Base-by-base conservation (phyloP, 768 basidiomycete genomes). In the Coprinopsis marcescibilis region DNA sequence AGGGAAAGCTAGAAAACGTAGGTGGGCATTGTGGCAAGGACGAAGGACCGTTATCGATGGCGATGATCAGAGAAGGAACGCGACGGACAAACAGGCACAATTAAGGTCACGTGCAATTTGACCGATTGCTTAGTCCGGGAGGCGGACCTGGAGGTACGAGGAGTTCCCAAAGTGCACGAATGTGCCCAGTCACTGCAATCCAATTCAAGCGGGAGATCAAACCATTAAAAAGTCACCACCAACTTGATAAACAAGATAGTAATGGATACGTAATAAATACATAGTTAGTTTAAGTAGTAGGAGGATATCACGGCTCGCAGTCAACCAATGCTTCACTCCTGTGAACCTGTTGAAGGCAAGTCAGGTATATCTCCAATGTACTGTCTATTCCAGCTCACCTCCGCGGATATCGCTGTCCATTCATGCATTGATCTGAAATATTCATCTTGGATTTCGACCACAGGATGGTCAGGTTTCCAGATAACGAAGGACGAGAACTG, bases 401-500 rank as follows among this genome's bases (percentile, higher is more conserved):
- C 77, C 19, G 71, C 64, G 12, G 84, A 74, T 21, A 90, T 64
- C 17, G 53, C 66, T 30, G 77, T 77, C 88, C 89, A 91, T 59
- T 91, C 89, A 0, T 64, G 70, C 51, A 91, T 57, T 2, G 82
- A 66, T 13, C 85, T 71, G 37, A 74, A 61, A 60, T 90, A 91
- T 55, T 88, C 86, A 56, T 91, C 89, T 32, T 65, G 70, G 2
- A 73, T 76, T 43, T 80, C 80, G 50, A 89, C 81, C 1, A 85
- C 77, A 0, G 79, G 76, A 17, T 76, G 73, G 61, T 91, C 89
- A 3, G 83, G 75, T 48, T 80, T 71, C 89, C 89, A 91, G 19
- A 91, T 58, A n/a, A 77, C 75, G 52, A 91, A 78, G 1, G 77
- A 78, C 2, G 73, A 68, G 57, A 91, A 91, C 38, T 68, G 71